These are phyloP conservation scores for Tausonia pullulans DNA, from an alignment of 1,284 basidiomycete species.

Conservation along the genomic window DNA sequence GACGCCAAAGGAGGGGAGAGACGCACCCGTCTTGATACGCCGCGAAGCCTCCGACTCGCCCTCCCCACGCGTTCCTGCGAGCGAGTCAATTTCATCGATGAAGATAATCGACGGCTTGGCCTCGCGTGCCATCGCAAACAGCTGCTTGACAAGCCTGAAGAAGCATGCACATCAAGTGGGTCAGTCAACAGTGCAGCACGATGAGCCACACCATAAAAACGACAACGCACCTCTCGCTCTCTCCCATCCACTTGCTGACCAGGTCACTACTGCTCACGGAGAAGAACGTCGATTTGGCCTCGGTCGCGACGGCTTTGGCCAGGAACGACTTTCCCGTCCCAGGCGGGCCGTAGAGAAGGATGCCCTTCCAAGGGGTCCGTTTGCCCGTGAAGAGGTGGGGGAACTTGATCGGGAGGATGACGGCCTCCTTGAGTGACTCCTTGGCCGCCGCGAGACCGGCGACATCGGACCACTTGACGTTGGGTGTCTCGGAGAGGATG, in stretches of 20 bases:
- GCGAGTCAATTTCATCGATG: slow-evolving; percentile 95
- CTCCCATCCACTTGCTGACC: slow-evolving; percentile 99
- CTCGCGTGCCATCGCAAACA: slow-evolving; percentile 93
- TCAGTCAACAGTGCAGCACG: not conserved
- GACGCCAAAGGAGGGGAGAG: not conserved
- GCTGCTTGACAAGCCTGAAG: slow-evolving; percentile 78
- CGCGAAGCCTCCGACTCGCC: slow-evolving; percentile 91
- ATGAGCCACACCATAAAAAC: not conserved
- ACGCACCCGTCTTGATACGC: slow-evolving; percentile 73
- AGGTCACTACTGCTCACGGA: slow-evolving; percentile 89
- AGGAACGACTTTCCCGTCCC: slow-evolving; percentile 92
- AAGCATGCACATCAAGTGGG: not conserved
- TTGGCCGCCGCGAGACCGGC: slow-evolving; percentile 91
- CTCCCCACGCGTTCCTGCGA: slow-evolving; percentile 89
- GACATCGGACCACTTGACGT: slow-evolving; percentile 97
- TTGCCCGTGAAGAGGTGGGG: slow-evolving; percentile 97
- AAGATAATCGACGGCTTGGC: slow-evolving; percentile 97
- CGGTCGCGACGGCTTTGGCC: slow-evolving; percentile 96
- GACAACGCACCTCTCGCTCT: slow-evolving; percentile 71
- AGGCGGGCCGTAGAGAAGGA: slow-evolving; percentile 89
- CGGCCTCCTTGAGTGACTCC: slow-evolving; percentile 92
- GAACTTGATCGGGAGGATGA: slow-evolving; percentile 97
- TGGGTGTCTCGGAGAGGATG: slow-evolving; percentile 86
- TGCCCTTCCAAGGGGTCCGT: slow-evolving; percentile 92
- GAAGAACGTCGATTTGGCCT: slow-evolving; percentile 98